Base-by-base conservation (phyloP, 768 basidiomycete species). In the Hygrocybe punicea region DNA sequence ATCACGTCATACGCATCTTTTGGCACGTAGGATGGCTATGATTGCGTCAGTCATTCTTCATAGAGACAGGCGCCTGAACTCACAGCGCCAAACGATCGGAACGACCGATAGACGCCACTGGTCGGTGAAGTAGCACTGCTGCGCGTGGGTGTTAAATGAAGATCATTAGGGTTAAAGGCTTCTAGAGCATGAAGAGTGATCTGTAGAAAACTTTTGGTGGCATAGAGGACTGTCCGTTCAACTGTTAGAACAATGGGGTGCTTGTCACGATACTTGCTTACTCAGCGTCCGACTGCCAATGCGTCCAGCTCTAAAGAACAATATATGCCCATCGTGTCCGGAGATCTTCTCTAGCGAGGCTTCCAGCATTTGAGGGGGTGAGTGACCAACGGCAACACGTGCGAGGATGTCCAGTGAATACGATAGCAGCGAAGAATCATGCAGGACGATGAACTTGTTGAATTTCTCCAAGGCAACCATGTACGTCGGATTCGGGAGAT, bases 321-420 rank as follows among this genome's bases (percentile, higher is more conserved):
- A 56, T 2, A 92, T 82, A 47, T 73, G 78, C 6, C 76, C 72
- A 55, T 80, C 79, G n/a, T 74, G 67, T 1, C 78, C 79, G 4
- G 81, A 79, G 16, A 91, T 73, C 37, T 78, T 80, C 68, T 92
- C 89, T 62, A 77, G 69, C 2, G 87, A 83, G 1, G 81, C 78
- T 5, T 81, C 78, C 17, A 91, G 65, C 2, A 71, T 72, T 54
- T 77, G 72, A 8, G 70, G 61, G 13, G 81, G 73, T 0, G 78
- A 67, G 56, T 81, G 71, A 2, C 80, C 83, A 25, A 78, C 71
- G 7, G 79, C 81, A 10, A 86, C 78, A 21, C 83, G 81, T 0
- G 81, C 83, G 42, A 92, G 70, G n/a, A 84, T 67, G 57, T 90
- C 87, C 8, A 92, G 76, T 1, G 88, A 85, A 65, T 89, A 93